phyloP scores from a whole-genome alignment of 441 rosid genomes.

The Populus hybrid region DNA sequence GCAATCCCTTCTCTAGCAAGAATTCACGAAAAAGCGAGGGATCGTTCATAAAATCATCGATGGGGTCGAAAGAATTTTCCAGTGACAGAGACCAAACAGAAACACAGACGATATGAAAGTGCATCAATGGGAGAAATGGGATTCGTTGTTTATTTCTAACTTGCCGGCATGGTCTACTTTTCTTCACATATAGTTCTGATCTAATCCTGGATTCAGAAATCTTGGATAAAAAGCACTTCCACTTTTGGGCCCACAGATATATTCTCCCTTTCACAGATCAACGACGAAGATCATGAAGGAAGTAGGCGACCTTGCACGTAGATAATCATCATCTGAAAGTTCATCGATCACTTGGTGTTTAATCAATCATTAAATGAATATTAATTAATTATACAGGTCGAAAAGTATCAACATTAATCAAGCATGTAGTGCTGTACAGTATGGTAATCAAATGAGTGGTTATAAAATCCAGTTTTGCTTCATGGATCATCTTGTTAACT shows the following conservation, averaged over 20 bases:
- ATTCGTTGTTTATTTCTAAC: not conserved
- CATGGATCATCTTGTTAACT: too few species aligned
- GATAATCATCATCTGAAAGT: too few species aligned
- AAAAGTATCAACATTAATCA: too few species aligned
- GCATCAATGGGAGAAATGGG: not conserved
- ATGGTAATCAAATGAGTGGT: too few species aligned
- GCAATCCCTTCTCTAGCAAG: not conserved
- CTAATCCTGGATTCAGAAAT: conserved; percentile 4
- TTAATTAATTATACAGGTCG: too few species aligned
- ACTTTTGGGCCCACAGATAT: conserved; percentile 10
- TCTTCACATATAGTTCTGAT: not conserved
- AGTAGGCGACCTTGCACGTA: not conserved
- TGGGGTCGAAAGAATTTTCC: not conserved
- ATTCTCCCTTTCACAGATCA: too few species aligned
- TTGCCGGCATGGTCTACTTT: not conserved
- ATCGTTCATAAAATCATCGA: not conserved
- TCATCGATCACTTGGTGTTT: too few species aligned
- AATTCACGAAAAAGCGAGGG: not conserved
- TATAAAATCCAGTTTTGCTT: too few species aligned
- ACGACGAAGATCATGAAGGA: not conserved
- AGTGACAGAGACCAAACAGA: not conserved
- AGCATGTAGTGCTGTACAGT: too few species aligned
- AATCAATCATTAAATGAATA: too few species aligned
- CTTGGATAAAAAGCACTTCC: conserved; percentile 25
- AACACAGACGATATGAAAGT: not conserved